Base-by-base conservation (phyloP, 441 rosid genomes). In the Geranium incanum region DNA sequence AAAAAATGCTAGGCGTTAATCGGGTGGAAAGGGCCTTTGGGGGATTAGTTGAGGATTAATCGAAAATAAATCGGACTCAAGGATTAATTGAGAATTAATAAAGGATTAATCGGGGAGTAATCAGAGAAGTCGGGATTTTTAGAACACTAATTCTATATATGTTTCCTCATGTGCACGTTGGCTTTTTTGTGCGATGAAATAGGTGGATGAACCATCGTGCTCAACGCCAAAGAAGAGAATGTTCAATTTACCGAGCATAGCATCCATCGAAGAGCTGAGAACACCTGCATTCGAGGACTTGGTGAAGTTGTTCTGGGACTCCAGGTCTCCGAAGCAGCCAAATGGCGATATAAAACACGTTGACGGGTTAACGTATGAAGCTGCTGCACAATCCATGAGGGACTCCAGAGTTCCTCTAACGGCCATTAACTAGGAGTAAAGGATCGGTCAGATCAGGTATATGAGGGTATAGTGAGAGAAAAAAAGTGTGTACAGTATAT, bases 121-220 rank as follows among this genome's bases (percentile, higher is more conserved):
- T 28, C 33, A 28, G 33, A 28, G 33, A 28, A 28, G 33, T 28
- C 33, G 33, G 33, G 33, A 28, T 28, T 28, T 28, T 28, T 28
- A 28, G 33, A 28, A 28, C 33, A 28, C 33, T 28, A 2, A 28
- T 28, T 28, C 33, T 28, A 28, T 28, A 28, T 28, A 75, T 85
- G 89, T 84, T 95, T 91, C 11, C 52, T 8, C 7, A 45, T 13
- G 12, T 13, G 13, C 12, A 28, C 21, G 16, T 15, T 15, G 23
- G 16, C 23, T 18, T 5, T n/a, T 60, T 64, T 28, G 33, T 28
- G 3, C 19, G 68, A 38, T 18, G 4, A 0, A 64, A 7, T 9
- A 95, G 99, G 90, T 95, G 75, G 98, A 95, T 72, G 89, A 91
- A 70, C 95, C 97, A 19, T 85, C 98, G n/a, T 91, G 97, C 84